Evolutionary conservation across 306 rosid species (phyloP).

Genomic region (Cicer pinnatifidum): DNA sequence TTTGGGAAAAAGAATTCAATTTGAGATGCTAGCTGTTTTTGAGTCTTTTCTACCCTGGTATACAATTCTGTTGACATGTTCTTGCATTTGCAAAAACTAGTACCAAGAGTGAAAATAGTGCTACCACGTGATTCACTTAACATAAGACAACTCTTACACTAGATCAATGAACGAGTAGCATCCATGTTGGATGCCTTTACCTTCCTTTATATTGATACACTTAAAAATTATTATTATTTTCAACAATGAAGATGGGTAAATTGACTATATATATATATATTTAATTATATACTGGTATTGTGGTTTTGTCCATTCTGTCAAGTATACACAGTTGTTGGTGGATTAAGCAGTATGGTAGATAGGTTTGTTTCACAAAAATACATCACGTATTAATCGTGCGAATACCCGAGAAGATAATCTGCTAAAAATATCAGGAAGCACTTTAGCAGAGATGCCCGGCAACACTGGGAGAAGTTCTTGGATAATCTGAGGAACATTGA

Average conservation of each 20-base stretch:
- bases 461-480: constrained; percentile 90
- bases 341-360: constrained; percentile 31
- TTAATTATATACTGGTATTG: constrained; percentile 3
- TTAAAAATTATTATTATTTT: not conserved
- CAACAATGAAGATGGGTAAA: constrained; percentile 12
- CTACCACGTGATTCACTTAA: not conserved
- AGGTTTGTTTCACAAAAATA: constrained; percentile 59
- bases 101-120: not conserved
- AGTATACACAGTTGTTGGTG: constrained; percentile 50
- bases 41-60: not conserved
- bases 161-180: constrained; percentile 4
- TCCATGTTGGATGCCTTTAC: not conserved
- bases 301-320: constrained; percentile 38
- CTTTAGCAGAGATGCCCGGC: constrained; percentile 77
- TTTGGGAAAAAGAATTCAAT: not conserved
- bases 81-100: constrained; percentile 4
- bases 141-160: not conserved
- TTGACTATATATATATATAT: constrained; percentile 36
- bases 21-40: constrained; percentile 3
- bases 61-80: not conserved
- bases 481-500: constrained; percentile 62
- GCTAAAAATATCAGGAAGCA: constrained; percentile 81
- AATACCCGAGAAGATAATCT: constrained; percentile 90
- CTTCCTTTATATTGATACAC: constrained; percentile 2
- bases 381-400: constrained; percentile 82